Evolutionary conservation across 169 alveolate species (phyloP), one percentile per base, ranked within the genome.

Genomic region (Cystoisospora suis): DNA sequence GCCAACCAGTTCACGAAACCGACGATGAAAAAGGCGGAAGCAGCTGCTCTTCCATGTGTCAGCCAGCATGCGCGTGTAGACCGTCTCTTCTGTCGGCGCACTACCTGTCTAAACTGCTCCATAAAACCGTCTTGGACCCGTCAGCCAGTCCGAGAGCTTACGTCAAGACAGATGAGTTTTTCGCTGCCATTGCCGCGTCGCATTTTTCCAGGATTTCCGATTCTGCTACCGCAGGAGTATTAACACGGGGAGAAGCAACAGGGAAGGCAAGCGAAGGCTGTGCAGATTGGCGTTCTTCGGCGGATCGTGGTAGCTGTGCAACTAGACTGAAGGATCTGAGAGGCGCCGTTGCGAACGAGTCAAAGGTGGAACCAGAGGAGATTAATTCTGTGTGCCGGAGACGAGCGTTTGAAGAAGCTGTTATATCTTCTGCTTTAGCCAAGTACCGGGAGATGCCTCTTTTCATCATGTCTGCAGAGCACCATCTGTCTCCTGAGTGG

Each of bases 11-110:
- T 44, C 34, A 65, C 40, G 77, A 65, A 65, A 65, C 77, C 1
- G 83, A 72, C 3, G 83, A 72, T 29, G 83, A 72, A 38, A 34
- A 72, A 56, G 53, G 56, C n/a, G 83, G 42, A 3, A 72, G 83
- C 83, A 72, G 83, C 56, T 72, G 46, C 58, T 53, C 29, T 23
- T 40, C 58, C 56, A 72, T 72, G 83, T 34, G 53, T 36, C 56
- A 29, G 23, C 56, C 56, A 7, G 83, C 58, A 46, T 72, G 83
- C 83, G 83, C 83, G 56, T 72, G 83, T 17, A 20, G 83, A 38
- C 83, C 83, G 42, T 72, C 83, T 12, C 45, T 72, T 46, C 83
- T 40, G 1, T 4, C 56, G 9, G 83, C 83, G 38, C 83, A 38
- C 5, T 40, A 40, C 23, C 23, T 72, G 83, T 34, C 58, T 46